These are phyloP conservation scores for Fusarium transvaalense DNA, from an alignment of 2,329 filamentous ascomycete genomes.

Conservation along the genomic window DNA sequence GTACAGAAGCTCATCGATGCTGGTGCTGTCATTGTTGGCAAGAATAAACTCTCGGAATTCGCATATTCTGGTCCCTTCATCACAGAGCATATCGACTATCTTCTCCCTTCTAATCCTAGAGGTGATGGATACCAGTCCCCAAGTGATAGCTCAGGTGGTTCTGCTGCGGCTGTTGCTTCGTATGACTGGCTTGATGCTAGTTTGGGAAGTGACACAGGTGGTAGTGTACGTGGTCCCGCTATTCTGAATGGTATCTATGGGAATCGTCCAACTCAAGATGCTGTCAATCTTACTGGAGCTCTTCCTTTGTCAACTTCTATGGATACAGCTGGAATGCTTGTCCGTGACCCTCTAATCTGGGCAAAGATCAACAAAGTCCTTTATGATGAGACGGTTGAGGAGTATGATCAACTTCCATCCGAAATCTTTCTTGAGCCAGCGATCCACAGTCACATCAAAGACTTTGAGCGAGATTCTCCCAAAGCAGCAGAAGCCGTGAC, in stretches of 20 bases:
- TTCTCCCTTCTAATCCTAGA: slow-evolving; percentile 59
- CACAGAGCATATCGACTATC: slow-evolving; percentile 51
- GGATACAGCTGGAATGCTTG: slow-evolving; percentile 51
- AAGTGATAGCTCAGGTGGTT: slow-evolving; percentile 60
- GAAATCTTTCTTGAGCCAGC: neutral
- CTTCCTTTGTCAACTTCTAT: slow-evolving; percentile 57
- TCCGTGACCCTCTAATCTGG: neutral
- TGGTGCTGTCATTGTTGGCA: slow-evolving; percentile 26
- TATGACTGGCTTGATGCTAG: slow-evolving; percentile 59
- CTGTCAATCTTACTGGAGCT: slow-evolving; percentile 57
- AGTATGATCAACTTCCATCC: neutral
- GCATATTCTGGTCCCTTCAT: slow-evolving; percentile 7
- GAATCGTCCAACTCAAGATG: slow-evolving; percentile 56
- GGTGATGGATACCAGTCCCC: slow-evolving; percentile 63
- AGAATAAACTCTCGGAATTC: slow-evolving; percentile 35
- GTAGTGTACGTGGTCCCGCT: slow-evolving; percentile 60
- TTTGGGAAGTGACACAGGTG: slow-evolving; percentile 38
- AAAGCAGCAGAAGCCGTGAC: neutral
- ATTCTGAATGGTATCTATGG: slow-evolving; percentile 59
- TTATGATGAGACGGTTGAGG: neutral
- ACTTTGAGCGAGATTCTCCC: neutral
- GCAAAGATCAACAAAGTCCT: slow-evolving; percentile 12
- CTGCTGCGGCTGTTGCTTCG: slow-evolving; percentile 54
- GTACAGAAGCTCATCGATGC: slow-evolving; percentile 31
- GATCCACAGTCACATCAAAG: neutral